phyloP scores from a whole-genome alignment of 2,329 filamentous ascomycete species.

The Neurospora sp. region DNA sequence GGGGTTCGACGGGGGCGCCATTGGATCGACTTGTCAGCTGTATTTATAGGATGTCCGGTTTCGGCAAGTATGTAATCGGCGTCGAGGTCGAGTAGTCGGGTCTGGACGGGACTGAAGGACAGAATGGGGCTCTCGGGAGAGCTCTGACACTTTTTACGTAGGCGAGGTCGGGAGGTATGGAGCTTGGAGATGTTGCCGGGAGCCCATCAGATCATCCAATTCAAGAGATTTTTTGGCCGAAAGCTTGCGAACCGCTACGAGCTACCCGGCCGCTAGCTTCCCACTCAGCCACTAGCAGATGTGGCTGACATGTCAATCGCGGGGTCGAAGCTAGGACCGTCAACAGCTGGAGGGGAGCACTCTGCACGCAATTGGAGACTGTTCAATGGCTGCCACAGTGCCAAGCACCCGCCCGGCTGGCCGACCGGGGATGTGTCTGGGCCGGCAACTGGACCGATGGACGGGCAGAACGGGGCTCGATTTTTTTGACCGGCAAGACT shows the following conservation, averaged over 20 bases:
- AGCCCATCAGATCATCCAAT: not conserved
- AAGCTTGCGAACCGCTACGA: not conserved
- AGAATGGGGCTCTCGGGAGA: not conserved
- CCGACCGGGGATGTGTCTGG: not conserved
- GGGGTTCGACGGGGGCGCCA: slow-evolving; percentile 24
- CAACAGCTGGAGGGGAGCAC: not conserved
- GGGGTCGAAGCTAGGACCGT: not conserved
- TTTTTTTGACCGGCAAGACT: not conserved
- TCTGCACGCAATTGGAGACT: not conserved
- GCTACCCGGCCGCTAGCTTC: not conserved
- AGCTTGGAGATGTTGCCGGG: not conserved
- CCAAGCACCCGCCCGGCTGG: not conserved
- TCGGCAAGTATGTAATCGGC: not conserved
- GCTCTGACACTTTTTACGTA: not conserved
- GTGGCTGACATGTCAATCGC: not conserved
- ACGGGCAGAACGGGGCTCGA: not conserved
- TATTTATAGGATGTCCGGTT: slow-evolving; percentile 3
- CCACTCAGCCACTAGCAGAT: not conserved
- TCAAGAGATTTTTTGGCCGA: not conserved
- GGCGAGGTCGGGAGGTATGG: not conserved
- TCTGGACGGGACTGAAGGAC: not conserved
- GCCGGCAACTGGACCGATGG: not conserved
- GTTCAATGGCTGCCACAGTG: not conserved
- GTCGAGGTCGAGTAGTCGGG: not conserved
- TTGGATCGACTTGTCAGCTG: slow-evolving; percentile 2